Evolutionary conservation across 176 grass and related monocot genomes (phyloP).

Genomic region (Areca catechu): DNA sequence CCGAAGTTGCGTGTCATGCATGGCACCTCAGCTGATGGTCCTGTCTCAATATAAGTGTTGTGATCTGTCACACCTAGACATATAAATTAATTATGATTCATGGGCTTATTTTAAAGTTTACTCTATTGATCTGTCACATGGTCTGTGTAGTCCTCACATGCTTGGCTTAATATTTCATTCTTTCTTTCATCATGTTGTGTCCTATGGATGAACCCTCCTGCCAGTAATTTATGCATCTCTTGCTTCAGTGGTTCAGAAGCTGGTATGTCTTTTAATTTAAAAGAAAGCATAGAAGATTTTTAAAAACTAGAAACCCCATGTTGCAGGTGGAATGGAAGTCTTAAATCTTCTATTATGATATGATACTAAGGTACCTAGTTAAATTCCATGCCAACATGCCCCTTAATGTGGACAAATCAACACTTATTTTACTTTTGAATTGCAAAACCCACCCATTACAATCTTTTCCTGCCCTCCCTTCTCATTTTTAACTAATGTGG

Average conservation of each 20-base stretch:
- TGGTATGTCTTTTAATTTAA: neutral
- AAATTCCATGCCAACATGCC: neutral
- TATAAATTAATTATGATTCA: neutral
- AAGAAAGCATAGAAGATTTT: neutral
- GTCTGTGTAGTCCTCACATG: conserved; percentile 34
- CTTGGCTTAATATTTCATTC: conserved; percentile 17
- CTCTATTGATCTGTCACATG: conserved; percentile 42
- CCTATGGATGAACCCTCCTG: conserved; percentile 23
- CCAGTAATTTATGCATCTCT: neutral
- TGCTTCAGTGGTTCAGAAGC: neutral
- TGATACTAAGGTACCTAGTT: neutral
- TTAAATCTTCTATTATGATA: neutral
- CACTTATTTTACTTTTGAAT: neutral
- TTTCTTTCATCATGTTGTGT: conserved; percentile 7
- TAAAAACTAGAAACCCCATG: conserved; percentile 1
- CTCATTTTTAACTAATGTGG: neutral
- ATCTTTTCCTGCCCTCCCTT: neutral
- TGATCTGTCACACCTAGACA: neutral
- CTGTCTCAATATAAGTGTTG: no score
- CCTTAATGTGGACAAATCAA: neutral
- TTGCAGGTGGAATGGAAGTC: conserved; percentile 4
- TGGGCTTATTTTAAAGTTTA: conserved; percentile 11
- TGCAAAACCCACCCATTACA: neutral
- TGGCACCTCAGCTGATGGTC: no score
- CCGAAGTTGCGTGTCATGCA: no score